Percentiles rank a stretch among this genome's conserved stretches.
Evolutionary conservation across 495 filamentous ascomycete species (phyloP).

Genomic region (Annulohypoxylon maeteangense): DNA sequence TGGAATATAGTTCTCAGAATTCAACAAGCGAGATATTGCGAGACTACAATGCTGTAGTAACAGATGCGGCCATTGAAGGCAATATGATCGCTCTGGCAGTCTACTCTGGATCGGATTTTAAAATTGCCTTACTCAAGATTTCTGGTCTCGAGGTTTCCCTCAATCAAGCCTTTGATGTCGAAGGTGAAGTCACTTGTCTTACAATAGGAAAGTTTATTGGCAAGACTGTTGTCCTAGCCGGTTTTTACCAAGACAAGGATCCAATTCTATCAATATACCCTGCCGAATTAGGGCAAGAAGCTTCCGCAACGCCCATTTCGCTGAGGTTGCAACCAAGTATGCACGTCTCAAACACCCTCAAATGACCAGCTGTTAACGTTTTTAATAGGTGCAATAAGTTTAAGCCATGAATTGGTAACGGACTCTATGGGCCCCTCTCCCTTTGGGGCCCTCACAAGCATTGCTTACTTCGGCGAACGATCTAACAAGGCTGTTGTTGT

Average conservation of each 20-base stretch:
- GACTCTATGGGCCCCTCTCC: neutral
- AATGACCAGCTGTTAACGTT: neutral
- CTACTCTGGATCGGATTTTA: constrained; percentile 44
- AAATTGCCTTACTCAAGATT: constrained; percentile 49
- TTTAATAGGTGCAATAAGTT: neutral
- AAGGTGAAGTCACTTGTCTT: constrained; percentile 57
- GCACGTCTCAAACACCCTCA: neutral
- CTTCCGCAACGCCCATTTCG: constrained; percentile 10
- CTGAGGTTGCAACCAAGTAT: constrained; percentile 28
- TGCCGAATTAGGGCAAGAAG: constrained; percentile 8
- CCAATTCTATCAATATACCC: constrained; percentile 45
- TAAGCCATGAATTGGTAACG: neutral
- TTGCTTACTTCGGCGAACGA: constrained; percentile 37
- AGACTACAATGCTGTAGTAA: constrained; percentile 38
- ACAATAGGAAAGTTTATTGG: constrained; percentile 33
- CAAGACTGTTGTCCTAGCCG: constrained; percentile 46
- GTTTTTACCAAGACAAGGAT: constrained; percentile 42
- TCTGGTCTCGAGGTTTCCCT: constrained; percentile 37
- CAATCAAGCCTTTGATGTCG: constrained; percentile 39
- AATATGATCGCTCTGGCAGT: constrained; percentile 51
- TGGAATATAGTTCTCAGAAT: constrained; percentile 41
- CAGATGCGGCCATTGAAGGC: constrained; percentile 47
- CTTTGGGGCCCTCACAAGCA: constrained; percentile 52
- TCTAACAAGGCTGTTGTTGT: constrained; percentile 36
- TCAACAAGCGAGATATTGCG: constrained; percentile 40